These are phyloP conservation scores for Sparassis latifolia DNA, from an alignment of 1,284 basidiomycete genomes.

Conservation along the genomic window DNA sequence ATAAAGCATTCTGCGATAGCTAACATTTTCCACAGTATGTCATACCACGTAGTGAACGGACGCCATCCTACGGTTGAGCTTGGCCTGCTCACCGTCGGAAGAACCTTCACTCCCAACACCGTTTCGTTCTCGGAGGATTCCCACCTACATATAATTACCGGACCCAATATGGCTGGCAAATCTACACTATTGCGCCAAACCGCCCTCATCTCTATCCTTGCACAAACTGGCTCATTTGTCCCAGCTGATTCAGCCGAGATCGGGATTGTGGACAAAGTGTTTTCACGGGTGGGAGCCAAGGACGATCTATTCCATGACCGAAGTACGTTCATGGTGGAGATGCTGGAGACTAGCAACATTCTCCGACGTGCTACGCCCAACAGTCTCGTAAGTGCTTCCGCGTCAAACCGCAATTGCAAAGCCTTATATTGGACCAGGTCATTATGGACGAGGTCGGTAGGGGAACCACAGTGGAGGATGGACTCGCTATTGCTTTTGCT, in stretches of 20 bases:
- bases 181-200: conserved; percentile 90
- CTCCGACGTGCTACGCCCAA: conserved; percentile 74
- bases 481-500: conserved; percentile 90
- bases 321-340: conserved; percentile 93
- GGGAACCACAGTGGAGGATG: conserved; percentile 90
- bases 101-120: conserved; percentile 82
- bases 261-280: conserved; percentile 87
- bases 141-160: conserved; percentile 80
- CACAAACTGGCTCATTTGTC: conserved; percentile 90
- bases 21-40: conserved; percentile 34
- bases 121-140: conserved; percentile 54
- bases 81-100: conserved; percentile 70
- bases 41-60: conserved; percentile 69
- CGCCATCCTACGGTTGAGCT: conserved; percentile 93
- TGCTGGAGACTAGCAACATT: conserved; percentile 82
- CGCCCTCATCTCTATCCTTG: conserved; percentile 86
- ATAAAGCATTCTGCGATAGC: conserved; percentile 2
- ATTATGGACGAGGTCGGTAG: conserved; percentile 98
- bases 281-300: conserved; percentile 92
- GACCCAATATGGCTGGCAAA: conserved; percentile 96
- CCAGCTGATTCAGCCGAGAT: conserved; percentile 78
- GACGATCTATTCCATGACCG: conserved; percentile 92
- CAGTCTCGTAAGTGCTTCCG: conserved; percentile 57
- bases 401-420: background rate
- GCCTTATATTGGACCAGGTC: conserved; percentile 45